Percentiles rank a stretch among this genome's conserved stretches.
Evolutionary conservation across 2,329 filamentous ascomycete species (phyloP).

Genomic region (Xylariomycetidae sp.): DNA sequence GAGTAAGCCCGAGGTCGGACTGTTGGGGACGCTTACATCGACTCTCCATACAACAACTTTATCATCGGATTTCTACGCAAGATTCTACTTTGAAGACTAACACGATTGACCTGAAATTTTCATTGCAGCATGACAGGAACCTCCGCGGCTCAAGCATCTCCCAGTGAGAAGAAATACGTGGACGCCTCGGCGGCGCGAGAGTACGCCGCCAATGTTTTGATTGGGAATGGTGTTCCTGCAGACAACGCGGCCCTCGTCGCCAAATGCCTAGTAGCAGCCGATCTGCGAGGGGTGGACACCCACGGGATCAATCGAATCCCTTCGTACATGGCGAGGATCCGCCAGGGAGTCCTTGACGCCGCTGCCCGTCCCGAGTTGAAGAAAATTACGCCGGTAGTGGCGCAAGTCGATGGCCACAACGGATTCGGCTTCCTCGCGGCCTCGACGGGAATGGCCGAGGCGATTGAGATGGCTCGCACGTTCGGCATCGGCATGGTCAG

Average conservation of each 20-base stretch:
- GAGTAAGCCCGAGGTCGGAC: conserved; percentile 11
- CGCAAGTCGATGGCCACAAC: conserved; percentile 63
- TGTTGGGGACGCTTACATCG: conserved; percentile 2
- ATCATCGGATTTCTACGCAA: too few relatives aligned
- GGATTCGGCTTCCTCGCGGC: conserved; percentile 73
- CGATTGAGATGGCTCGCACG: conserved; percentile 59
- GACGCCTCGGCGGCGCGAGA: conserved; percentile 34
- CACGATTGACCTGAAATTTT: not conserved
- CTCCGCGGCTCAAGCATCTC: conserved; percentile 7
- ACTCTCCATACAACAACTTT: not conserved
- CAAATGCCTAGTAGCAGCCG: conserved; percentile 66
- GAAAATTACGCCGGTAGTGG: conserved; percentile 66
- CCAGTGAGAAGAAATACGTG: conserved; percentile 27
- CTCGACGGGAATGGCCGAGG: conserved; percentile 59
- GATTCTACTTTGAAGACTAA: conserved; percentile 20
- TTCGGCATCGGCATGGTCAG: conserved; percentile 73
- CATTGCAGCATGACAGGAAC: conserved; percentile 20
- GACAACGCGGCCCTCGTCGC: conserved; percentile 60
- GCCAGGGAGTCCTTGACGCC: conserved; percentile 63
- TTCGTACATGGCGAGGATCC: conserved; percentile 70
- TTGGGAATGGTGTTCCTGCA: conserved; percentile 54
- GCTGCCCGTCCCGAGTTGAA: conserved; percentile 52
- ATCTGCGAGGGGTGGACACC: conserved; percentile 74
- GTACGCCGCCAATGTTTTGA: conserved; percentile 52
- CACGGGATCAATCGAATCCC: conserved; percentile 76